A percentile compares a stretch with the other conserved stretches of the same genome.
Conservation (phyloP, 352 stramenopile genomes). For the Phytopythium mirpurense region DNA sequence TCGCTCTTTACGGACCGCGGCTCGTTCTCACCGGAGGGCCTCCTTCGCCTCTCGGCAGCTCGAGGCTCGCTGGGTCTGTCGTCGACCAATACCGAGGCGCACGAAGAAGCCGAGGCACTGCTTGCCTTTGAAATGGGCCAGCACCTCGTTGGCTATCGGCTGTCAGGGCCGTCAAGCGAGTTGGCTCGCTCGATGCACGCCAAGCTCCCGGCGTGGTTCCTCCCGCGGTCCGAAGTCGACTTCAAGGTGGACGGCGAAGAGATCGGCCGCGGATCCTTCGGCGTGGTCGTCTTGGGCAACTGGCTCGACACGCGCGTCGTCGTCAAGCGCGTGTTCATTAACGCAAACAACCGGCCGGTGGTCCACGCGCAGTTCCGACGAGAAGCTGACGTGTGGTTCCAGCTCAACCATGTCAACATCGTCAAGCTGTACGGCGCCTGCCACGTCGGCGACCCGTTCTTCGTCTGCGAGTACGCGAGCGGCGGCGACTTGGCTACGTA, state of each 20-base stretch:
- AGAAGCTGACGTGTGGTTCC: constrained; percentile 23
- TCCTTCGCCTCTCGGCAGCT: no score
- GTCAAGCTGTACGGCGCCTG: constrained; percentile 26
- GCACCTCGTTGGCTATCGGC: not conserved
- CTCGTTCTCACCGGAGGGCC: no score
- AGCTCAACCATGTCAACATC: constrained; percentile 23
- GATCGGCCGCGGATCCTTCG: constrained; percentile 15
- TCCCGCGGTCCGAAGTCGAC: constrained; percentile 24
- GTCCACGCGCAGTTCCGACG: constrained; percentile 9
- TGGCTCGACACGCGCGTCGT: constrained; percentile 19
- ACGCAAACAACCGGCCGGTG: not conserved
- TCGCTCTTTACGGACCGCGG: no score
- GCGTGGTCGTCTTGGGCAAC: constrained; percentile 17
- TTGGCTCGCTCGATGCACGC: not conserved
- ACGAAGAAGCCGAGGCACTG: no score
- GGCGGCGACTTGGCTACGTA: constrained; percentile 18
- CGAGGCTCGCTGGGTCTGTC: no score
- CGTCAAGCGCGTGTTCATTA: constrained; percentile 18
- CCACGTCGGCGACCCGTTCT: constrained; percentile 27
- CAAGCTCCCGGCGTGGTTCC: constrained; percentile 15
- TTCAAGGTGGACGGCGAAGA: constrained; percentile 14
- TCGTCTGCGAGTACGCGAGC: constrained; percentile 21
- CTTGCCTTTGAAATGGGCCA: not conserved
- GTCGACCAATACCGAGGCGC: no score
- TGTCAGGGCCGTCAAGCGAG: not conserved